A percentile compares a stretch with the other conserved stretches of the same genome.
Evolutionary conservation across 768 basidiomycete species (phyloP).

Genomic region (Phlebiopsis gigantea): DNA sequence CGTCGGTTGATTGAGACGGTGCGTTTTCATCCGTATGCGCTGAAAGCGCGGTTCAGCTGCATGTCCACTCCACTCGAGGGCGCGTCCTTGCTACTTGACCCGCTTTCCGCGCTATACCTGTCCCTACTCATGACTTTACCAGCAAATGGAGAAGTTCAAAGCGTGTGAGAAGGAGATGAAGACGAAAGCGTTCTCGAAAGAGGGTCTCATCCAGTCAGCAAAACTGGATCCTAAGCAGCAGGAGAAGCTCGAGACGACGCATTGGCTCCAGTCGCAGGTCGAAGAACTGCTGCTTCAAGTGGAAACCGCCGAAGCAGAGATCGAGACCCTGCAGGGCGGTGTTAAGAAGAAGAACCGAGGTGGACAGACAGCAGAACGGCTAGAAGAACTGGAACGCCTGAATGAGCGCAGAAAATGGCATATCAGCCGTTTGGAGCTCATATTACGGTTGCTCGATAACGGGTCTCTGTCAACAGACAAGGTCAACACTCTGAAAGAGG

Average conservation of each 20-base stretch:
- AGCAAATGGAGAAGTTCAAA: conserved; percentile 99
- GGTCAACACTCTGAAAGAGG: conserved; percentile 81
- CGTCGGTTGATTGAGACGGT: conserved; percentile 96
- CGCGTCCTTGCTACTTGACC: neutral
- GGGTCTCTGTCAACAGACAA: conserved; percentile 81
- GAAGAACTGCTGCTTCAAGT: conserved; percentile 92
- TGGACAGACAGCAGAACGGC: conserved; percentile 58
- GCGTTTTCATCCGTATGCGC: conserved; percentile 26
- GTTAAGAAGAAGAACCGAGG: conserved; percentile 85
- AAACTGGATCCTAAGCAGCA: conserved; percentile 97
- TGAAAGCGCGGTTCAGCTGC: neutral
- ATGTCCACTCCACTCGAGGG: neutral
- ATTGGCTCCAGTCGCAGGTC: conserved; percentile 85
- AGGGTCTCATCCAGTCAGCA: conserved; percentile 90
- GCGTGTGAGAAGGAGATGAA: conserved; percentile 99
- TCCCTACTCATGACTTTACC: conserved; percentile 7
- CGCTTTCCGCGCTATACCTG: neutral
- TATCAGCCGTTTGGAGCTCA: conserved; percentile 85
- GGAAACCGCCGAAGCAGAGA: conserved; percentile 91
- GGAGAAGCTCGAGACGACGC: conserved; percentile 85
- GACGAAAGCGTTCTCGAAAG: conserved; percentile 99
- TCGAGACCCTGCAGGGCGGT: conserved; percentile 70
- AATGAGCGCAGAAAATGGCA: conserved; percentile 98
- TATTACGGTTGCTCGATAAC: conserved; percentile 90
- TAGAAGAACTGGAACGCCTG: conserved; percentile 78